A percentile compares a stretch with the other conserved stretches of the same genome.
Evolutionary conservation across 495 filamentous ascomycete genomes (phyloP).

Genomic region (Penicillium longicatenatum): DNA sequence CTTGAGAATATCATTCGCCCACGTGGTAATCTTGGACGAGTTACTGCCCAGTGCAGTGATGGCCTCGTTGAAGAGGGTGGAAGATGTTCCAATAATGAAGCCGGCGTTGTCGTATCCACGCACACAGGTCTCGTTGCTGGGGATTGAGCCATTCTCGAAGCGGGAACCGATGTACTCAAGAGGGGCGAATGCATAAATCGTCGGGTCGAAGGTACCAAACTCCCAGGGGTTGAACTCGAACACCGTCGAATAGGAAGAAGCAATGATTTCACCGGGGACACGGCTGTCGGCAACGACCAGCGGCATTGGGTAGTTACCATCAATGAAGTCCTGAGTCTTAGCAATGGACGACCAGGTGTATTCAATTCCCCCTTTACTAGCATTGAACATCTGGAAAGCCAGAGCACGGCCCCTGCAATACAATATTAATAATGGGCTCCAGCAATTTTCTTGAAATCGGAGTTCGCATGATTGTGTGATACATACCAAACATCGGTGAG

Average conservation of each 20-base stretch:
- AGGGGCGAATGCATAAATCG: constrained; percentile 75
- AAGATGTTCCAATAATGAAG: constrained; percentile 89
- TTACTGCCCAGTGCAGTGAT: constrained; percentile 60
- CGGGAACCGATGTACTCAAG: constrained; percentile 76
- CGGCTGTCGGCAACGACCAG: constrained; percentile 78
- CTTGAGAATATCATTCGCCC: constrained; percentile 50
- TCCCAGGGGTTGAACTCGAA: constrained; percentile 90
- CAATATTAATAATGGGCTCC: constrained; percentile 11
- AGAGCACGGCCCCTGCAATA: constrained; percentile 62
- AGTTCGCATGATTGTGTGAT: background rate
- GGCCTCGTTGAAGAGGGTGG: constrained; percentile 82
- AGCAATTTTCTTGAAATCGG: background rate
- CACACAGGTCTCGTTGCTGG: constrained; percentile 63
- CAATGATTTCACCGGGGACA: constrained; percentile 60
- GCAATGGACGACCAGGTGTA: constrained; percentile 92
- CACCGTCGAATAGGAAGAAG: constrained; percentile 78
- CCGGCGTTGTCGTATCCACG: constrained; percentile 83
- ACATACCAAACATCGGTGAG: constrained; percentile 85
- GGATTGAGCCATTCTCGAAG: constrained; percentile 67
- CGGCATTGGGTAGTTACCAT: constrained; percentile 79
- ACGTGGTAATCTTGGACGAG: constrained; percentile 51
- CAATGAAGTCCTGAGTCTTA: constrained; percentile 61
- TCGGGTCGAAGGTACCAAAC: constrained; percentile 82
- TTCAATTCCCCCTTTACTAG: constrained; percentile 69
- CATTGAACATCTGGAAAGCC: constrained; percentile 82